Percentiles rank a stretch among this genome's conserved stretches.
These are phyloP conservation scores for Mycena pura DNA, from an alignment of 768 basidiomycete genomes.

Conservation along the genomic window DNA sequence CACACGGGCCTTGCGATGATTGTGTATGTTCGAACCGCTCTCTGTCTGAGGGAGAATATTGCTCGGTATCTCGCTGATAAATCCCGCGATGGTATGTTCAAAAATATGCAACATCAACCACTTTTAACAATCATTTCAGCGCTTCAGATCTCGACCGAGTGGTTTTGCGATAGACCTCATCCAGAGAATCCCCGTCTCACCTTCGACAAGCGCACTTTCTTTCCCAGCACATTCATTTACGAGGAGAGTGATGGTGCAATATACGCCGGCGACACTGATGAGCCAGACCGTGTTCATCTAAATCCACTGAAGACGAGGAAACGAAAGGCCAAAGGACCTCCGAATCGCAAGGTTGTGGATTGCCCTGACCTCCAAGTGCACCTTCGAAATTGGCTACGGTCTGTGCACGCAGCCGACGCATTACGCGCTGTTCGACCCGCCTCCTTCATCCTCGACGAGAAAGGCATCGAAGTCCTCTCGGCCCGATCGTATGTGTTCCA, in stretches of 20 bases:
- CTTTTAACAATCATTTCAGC: not conserved
- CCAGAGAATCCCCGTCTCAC: not conserved
- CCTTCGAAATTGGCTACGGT: slow-evolving; percentile 27
- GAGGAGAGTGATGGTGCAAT: not conserved
- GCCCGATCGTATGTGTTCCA: not conserved
- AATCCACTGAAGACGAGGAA: not conserved
- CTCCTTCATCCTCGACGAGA: slow-evolving; percentile 15
- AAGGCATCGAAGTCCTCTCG: not conserved
- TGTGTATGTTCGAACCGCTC: not conserved
- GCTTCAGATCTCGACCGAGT: not conserved
- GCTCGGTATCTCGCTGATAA: not conserved
- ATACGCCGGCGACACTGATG: not conserved
- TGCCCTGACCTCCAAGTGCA: slow-evolving; percentile 17
- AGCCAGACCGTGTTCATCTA: not conserved
- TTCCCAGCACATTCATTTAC: slow-evolving; percentile 6
- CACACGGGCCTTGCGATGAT: slow-evolving; percentile 7
- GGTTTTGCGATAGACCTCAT: slow-evolving; percentile 5
- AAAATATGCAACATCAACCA: not conserved
- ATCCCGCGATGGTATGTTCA: not conserved
- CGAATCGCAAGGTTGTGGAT: slow-evolving; percentile 21
- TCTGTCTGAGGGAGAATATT: not conserved
- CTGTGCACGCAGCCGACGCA: slow-evolving; percentile 4
- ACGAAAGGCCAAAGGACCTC: not conserved
- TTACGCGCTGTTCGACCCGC: slow-evolving; percentile 13
- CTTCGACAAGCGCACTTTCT: slow-evolving; percentile 4